Evolutionary conservation across 192 early-diverging fungal genomes (phyloP), one percentile per base, ranked within the genome.

Genomic region (Coemansia sp.): DNA sequence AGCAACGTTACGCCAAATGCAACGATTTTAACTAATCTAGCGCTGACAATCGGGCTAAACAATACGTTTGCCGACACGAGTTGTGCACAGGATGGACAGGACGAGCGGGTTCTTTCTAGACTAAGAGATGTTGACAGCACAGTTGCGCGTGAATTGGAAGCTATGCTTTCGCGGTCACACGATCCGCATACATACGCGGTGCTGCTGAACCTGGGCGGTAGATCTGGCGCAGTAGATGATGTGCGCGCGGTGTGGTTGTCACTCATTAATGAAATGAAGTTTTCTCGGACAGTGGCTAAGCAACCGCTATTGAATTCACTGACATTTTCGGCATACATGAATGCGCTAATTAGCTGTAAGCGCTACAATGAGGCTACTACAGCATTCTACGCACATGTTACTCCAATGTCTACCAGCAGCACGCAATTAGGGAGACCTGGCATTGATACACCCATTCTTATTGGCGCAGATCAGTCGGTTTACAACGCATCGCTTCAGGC

Each of bases 241-340:
- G 54, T 73, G 2, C 53, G 56, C 46, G 62, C 54, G 4, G 55
- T 78, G 18, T 78, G 76, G 76, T 36, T 61, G 25, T 63, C 70
- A 37, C 70, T 78, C 5, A 50, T 64, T 17, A 36, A 38, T 8
- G 70, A 71, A 47, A 37, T 48, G 15, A 24, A 50, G 36, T 56
- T 71, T 9, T 9, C 69, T 8, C 46, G 26, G 23, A 31, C 9
- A 6, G 49, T 17, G n/a, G 4, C n/a, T 17, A 28, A 21, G 36
- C 54, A 44, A 15, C 50, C 49, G 28, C 63, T 78, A 21, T 34
- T 78, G 24, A 69, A 49, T 0, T 63, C 70, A 40, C 76, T 72
- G 21, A 78, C 76, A 4, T 67, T 78, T 21, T 52, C 66, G 9
- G 66, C 76, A 1, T 78, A 78, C 26, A 68, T 78, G 61, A 63